Evolutionary conservation across 331 rosid genomes (phyloP), one percentile per base, ranked within the genome.

Genomic region (Quercus tomentella): DNA sequence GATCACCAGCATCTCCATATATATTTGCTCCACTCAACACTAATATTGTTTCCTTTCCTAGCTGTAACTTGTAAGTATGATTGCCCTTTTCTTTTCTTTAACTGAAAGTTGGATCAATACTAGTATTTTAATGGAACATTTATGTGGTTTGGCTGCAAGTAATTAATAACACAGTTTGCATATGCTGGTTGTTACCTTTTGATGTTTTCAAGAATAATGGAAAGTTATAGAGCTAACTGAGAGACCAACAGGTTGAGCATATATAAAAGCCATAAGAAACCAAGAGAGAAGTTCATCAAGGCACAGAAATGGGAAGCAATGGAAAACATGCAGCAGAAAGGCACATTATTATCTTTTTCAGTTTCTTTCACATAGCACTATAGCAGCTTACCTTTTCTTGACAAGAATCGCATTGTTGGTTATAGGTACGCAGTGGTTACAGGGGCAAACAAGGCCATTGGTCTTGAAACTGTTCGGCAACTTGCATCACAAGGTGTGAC

Each of bases 391-490:
- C 51, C 3, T 43, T 43, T 43, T 43, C 3, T 43, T 43, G 51
- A 43, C 14, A 43, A 9, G 51, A 43, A 43, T 0, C 14, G 1
- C 51, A 16, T 26, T 1, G 49, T 23, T 21, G 3, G 4, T 49
- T 18, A 16, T 26, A 87, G 90, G 83, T 78, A 28, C 22, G 90
- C 86, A 4, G 90, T 87, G 58, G 86, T 89, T 10, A 87, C 86
- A 0, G 90, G 92, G 4, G 89, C 87, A 69, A 89, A 89, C 81
- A 89, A 84, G 82, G 90, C 89, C 21, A 83, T 89, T 2, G 92
- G 92, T 5, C 74, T 78, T 18, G 92, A 85, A 77, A 80, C 76
- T 1, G 89, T 77, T 21, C 33, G 78, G 72, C 90, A 89, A 73
- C 84, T 89, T 23, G 85, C 86, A 2, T 56, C 74, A 43, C 30